phyloP scores from a whole-genome alignment of 495 filamentous ascomycete species.

The Cercophora sp. region DNA sequence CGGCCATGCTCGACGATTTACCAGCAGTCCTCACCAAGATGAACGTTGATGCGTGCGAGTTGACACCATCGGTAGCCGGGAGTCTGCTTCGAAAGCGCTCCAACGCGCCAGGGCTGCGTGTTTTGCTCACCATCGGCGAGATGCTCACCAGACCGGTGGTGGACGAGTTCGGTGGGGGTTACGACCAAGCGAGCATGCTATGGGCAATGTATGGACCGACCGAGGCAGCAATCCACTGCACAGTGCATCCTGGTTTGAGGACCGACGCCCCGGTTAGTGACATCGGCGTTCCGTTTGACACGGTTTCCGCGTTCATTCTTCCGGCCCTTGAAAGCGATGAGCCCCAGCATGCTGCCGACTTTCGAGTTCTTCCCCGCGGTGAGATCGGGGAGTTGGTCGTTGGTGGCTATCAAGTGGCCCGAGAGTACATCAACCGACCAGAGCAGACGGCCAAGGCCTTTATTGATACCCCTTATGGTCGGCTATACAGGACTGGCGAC shows the following conservation, averaged over 20 bases:
- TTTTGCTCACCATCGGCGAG: constrained; percentile 80
- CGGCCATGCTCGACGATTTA: constrained; percentile 65
- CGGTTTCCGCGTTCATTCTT: constrained; percentile 71
- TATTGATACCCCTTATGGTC: constrained; percentile 49
- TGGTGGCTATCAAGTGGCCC: constrained; percentile 73
- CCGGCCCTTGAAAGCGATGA: constrained; percentile 25
- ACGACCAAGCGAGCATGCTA: constrained; percentile 48
- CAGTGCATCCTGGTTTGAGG: constrained; percentile 35
- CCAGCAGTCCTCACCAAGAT: constrained; percentile 57
- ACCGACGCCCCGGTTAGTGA: constrained; percentile 51
- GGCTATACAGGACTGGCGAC: constrained; percentile 82
- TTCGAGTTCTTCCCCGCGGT: constrained; percentile 58
- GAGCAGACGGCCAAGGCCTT: constrained; percentile 74
- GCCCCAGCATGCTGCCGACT: constrained; percentile 12
- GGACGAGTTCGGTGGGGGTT: constrained; percentile 62
- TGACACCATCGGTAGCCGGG: constrained; percentile 76
- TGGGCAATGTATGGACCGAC: constrained; percentile 88
- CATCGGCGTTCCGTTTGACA: constrained; percentile 69
- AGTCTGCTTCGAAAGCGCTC: constrained; percentile 59
- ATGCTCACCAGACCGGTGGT: constrained; percentile 73
- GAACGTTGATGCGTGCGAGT: constrained; percentile 72
- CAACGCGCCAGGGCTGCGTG: constrained; percentile 56
- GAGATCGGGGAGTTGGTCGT: constrained; percentile 77
- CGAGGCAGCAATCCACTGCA: constrained; percentile 73
- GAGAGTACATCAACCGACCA: constrained; percentile 76